Base-by-base conservation (phyloP, 2,329 filamentous ascomycete genomes). In the Pseudopithomyces maydicus region DNA sequence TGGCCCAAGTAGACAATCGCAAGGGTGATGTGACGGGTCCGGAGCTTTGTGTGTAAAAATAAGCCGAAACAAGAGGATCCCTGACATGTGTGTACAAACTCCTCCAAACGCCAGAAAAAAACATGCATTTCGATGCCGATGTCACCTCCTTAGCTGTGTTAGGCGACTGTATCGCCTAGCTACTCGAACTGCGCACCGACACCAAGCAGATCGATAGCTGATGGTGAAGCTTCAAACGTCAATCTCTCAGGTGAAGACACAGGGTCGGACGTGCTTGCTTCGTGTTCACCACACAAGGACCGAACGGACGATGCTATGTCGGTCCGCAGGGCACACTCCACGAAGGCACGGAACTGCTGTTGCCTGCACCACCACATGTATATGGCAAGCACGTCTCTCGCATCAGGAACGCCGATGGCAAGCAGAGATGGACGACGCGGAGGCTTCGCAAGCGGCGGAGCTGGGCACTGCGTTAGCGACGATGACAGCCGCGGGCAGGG, bases 311-410 rank as follows among this genome's bases (percentile, higher is more conserved):
- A 55, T 1, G 51, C 50, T 22, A 54, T 20, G 15, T 48, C 51
- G 1, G 42, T 4, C 3, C 32, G 6, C 12, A 36, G 14, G 7
- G 22, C 48, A 15, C 41, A 50, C 6, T 54, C 54, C 2, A 39
- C 5, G 3, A 46, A 41, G 12, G 53, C 52, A 23, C 46, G 32
- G 26, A 58, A 64, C 23, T 56, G 61, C 8, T 56, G 61, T 44
- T 66, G 63, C 2, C 58, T 58, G 35, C 52, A 35, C 68, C 65
- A 70, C 57, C 53, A 64, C 7, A 72, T 46, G 17, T 67, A 68
- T 2, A 71, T 35, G 10, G 67, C 64, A 29, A 72, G 59, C 15
- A 63, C 56, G 23, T 70, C 66, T 26, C 58, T 50, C 32, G 57
- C 61, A 44, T 64, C 55, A 8, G 66, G 66, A 45, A 70, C 62